phyloP scores from a whole-genome alignment of 2,329 filamentous ascomycete genomes.

The Sporothrix brasiliensis region DNA sequence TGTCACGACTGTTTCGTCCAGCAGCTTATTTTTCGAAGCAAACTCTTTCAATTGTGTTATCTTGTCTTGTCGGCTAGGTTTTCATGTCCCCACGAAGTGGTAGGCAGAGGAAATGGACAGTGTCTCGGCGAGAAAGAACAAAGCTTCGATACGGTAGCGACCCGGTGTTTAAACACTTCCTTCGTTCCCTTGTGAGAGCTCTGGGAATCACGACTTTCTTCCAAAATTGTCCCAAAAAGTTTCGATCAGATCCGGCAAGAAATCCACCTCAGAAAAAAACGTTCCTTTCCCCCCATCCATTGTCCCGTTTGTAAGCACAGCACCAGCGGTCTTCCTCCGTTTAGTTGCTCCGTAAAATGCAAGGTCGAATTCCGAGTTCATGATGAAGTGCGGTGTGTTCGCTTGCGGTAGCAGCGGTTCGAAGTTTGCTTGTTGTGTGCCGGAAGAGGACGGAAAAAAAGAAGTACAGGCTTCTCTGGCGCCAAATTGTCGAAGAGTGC shows the following conservation, averaged over 20 bases:
- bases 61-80: constrained; percentile 28
- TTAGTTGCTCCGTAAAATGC: constrained; percentile 24
- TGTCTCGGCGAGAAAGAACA: constrained; percentile 23
- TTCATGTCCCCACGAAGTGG: constrained; percentile 6
- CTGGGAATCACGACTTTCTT: constrained; percentile 29
- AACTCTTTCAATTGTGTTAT: constrained; percentile 25
- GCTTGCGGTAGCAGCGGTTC: constrained; percentile 22
- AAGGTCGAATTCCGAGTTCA: constrained; percentile 22
- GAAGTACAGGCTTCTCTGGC: not conserved
- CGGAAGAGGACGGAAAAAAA: constrained; percentile 21
- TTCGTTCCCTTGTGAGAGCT: constrained; percentile 24
- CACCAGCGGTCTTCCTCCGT: constrained; percentile 5
- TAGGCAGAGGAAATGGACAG: constrained; percentile 23
- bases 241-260: constrained; percentile 25
- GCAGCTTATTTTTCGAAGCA: constrained; percentile 16
- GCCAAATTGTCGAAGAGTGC: constrained; percentile 7
- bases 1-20: not conserved
- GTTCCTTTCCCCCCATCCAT: constrained; percentile 11
- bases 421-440: constrained; percentile 20
- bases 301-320: constrained; percentile 10
- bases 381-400: constrained; percentile 3
- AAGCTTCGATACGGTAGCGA: constrained; percentile 28
- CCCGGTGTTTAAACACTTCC: constrained; percentile 31
- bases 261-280: constrained; percentile 28
- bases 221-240: constrained; percentile 23